A percentile compares a stretch with the other conserved stretches of the same genome.
phyloP scores from a whole-genome alignment of 495 filamentous ascomycete species.

The Letharia columbiana region DNA sequence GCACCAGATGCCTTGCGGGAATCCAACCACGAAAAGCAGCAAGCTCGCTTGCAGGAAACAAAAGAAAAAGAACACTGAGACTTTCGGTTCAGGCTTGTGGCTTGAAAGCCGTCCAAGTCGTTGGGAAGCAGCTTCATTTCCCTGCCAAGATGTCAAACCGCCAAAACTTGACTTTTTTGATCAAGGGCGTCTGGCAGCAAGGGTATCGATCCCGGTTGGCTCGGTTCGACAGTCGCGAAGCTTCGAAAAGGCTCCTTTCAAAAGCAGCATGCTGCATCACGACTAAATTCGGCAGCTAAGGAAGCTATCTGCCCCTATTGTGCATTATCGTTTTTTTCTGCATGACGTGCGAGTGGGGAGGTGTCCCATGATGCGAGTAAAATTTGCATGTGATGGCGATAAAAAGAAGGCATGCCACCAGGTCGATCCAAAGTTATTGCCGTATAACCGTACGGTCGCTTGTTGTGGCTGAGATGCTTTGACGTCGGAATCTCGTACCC shows the following conservation, averaged over 20 bases:
- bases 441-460: too few relatives aligned
- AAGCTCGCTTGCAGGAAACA: too few relatives aligned
- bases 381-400: neutral
- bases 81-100: neutral
- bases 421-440: too few relatives aligned
- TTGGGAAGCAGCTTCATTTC: slow-evolving; percentile 9
- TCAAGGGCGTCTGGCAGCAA: neutral
- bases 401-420: neutral
- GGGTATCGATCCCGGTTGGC: neutral
- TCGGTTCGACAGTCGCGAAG: neutral
- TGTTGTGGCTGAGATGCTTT: neutral
- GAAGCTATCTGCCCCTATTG: neutral
- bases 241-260: neutral
- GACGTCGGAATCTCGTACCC: neutral
- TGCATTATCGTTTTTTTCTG: neutral
- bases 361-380: slow-evolving; percentile 4
- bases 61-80: too few relatives aligned
- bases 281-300: neutral
- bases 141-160: slow-evolving; percentile 2
- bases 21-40: too few relatives aligned
- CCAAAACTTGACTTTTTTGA: neutral
- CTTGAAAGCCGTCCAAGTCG: neutral
- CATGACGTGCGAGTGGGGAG: slow-evolving; percentile 8
- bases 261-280: slow-evolving; percentile 6
- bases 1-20: neutral